These are phyloP conservation scores for Sesbania bispinosa DNA, from an alignment of 306 rosid species.

Conservation along the genomic window DNA sequence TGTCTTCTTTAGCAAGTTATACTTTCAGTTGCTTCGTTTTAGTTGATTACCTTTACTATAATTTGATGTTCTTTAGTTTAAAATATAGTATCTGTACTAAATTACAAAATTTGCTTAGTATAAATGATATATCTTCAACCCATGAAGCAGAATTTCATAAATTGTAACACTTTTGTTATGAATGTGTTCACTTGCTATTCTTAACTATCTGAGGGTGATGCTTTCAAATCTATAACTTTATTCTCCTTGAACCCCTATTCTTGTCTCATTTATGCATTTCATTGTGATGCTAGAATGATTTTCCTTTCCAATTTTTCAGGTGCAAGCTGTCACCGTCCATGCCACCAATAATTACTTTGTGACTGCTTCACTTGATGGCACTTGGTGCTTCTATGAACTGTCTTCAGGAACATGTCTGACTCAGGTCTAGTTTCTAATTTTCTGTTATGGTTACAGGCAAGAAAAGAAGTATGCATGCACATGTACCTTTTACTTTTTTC, in stretches of 20 bases:
- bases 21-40: not conserved
- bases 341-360: conserved; percentile 92
- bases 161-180: not conserved
- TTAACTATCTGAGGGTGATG: not conserved
- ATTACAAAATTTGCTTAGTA: not conserved
- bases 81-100: not conserved
- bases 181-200: not conserved
- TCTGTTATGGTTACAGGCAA: not conserved
- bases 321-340: conserved; percentile 97
- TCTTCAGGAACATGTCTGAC: conserved; percentile 89
- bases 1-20: not conserved
- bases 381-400: conserved; percentile 95
- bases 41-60: not conserved
- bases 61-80: conserved; percentile 1
- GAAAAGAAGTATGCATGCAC: not conserved
- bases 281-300: not conserved
- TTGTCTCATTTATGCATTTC: not conserved
- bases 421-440: conserved; percentile 55
- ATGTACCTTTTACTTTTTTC: not conserved
- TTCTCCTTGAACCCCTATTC: not conserved
- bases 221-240: not conserved
- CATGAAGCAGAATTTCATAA: not conserved
- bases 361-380: conserved; percentile 92
- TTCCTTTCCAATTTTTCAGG: conserved; percentile 48
- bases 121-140: not conserved